Conservation (phyloP, 2,329 filamentous ascomycete species). For the Mollisiaceae sp. region DNA sequence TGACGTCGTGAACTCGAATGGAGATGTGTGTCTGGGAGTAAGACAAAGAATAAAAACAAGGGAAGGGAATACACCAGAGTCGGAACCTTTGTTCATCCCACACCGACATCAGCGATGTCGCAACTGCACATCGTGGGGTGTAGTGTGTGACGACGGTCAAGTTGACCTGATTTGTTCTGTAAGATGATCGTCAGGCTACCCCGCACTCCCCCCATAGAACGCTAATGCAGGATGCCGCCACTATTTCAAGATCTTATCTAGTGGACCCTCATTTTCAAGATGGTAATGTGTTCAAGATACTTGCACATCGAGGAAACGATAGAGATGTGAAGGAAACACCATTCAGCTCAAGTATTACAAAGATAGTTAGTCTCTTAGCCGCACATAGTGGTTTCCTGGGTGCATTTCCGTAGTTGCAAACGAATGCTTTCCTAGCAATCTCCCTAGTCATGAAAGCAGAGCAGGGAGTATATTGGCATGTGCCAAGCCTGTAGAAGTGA, state of each 20-base stretch:
- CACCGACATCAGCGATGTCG: slow-evolving; percentile 10
- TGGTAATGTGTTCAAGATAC: background rate
- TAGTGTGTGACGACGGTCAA: background rate
- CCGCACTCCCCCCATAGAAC: slow-evolving; percentile 4
- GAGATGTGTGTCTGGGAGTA: background rate
- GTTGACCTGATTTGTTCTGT: background rate
- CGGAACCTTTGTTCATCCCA: slow-evolving; percentile 3
- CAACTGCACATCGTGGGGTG: background rate
- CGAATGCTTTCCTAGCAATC: too few species aligned
- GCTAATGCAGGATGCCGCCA: slow-evolving; percentile 2
- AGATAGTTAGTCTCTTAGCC: too few species aligned
- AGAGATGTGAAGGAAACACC: too few species aligned
- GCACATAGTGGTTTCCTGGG: too few species aligned
- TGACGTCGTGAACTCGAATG: background rate
- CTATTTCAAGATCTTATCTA: background rate
- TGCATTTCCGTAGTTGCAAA: too few species aligned
- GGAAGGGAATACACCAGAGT: background rate
- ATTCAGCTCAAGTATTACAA: too few species aligned
- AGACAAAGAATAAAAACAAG: background rate
- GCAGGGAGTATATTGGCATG: background rate
- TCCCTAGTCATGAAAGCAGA: background rate
- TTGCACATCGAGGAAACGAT: too few species aligned
- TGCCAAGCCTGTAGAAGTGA: background rate
- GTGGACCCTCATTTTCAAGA: background rate
- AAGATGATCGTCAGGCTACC: background rate